Base-by-base conservation (phyloP, 2,329 filamentous ascomycete genomes). In the Aspergillus tubingensis region DNA sequence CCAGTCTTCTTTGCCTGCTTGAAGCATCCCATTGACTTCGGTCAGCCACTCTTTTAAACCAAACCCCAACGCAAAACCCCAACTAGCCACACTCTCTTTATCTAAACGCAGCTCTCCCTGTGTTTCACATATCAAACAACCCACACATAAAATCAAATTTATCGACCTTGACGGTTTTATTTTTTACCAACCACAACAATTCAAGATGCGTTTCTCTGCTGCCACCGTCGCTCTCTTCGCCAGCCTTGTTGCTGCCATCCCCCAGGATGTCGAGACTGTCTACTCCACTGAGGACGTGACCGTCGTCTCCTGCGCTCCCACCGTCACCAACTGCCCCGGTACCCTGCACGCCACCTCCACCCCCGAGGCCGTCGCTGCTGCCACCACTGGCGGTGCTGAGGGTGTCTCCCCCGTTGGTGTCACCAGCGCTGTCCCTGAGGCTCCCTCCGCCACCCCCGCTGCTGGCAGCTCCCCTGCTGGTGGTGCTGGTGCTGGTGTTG, bases 281-380 rank as follows among this genome's bases (percentile, higher is more conserved):
- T 86, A 84, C 82, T 77, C 79, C 72, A 86, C 83, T 66, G 80
- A 86, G 72, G 80, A 82, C 72, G 79, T 85, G 68, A 88, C 86
- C 77, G 79, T 88, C 82, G 88, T 84, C 76, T 85, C 83, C 56
- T 88, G 85, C 81, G 81, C 77, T 60, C 79, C 85, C 53, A 81
- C 81, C 62, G 85, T 88, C 71, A 83, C 84, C 75, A 72, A 89
- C 85, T 90, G 88, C 76, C 76, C 77, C 49, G 75, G 69, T 41
- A 48, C 27, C 39, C 53, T 58, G 62, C 58, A 60, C 53, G 52
- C 58, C 54, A 67, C 65, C 61, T 65, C 70, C 62, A 66, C 66
- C 60, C 63, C 71, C 61, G 60, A 64, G 59, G 67, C 62, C 63
- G 64, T 62, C 53, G 67, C 60, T 50, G 65, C 66, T 19, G 57